Conservation (phyloP, 148 eudicot genomes). For the Dysphania ambrosioides region DNA sequence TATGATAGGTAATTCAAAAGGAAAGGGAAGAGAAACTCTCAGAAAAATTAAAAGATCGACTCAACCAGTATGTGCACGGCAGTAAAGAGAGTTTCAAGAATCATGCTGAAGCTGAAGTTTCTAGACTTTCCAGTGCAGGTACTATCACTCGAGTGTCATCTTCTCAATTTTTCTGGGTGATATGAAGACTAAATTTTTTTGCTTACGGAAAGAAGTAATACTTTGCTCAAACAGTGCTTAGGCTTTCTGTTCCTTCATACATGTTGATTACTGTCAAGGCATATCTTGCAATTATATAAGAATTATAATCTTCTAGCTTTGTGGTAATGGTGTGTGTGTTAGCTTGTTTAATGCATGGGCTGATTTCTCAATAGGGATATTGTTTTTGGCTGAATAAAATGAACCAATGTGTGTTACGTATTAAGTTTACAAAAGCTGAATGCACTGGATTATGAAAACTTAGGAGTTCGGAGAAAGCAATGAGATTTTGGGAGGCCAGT, state of each 20-base stretch:
- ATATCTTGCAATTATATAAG: neutral
- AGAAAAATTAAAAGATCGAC: conserved; percentile 63
- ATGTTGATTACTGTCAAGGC: neutral
- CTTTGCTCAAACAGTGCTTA: neutral
- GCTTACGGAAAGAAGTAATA: neutral
- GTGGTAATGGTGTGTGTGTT: no score
- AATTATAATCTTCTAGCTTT: neutral
- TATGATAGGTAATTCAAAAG: conserved; percentile 69
- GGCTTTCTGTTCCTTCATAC: neutral
- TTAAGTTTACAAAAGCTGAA: no score
- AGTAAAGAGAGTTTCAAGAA: conserved; percentile 67
- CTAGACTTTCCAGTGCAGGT: conserved; percentile 94
- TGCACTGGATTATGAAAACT: no score
- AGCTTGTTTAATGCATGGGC: no score
- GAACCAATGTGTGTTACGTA: no score
- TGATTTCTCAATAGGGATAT: no score
- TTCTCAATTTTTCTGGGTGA: neutral
- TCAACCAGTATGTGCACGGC: conserved; percentile 77
- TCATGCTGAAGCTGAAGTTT: conserved; percentile 83
- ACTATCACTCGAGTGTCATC: conserved; percentile 8
- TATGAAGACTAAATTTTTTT: neutral
- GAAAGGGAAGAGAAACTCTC: conserved; percentile 94
- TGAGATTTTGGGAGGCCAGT: neutral
- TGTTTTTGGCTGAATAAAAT: no score
- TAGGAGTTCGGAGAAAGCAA: no score